These are phyloP conservation scores for Backusella circina DNA, from an alignment of 192 early-diverging fungal species.

Conservation along the genomic window DNA sequence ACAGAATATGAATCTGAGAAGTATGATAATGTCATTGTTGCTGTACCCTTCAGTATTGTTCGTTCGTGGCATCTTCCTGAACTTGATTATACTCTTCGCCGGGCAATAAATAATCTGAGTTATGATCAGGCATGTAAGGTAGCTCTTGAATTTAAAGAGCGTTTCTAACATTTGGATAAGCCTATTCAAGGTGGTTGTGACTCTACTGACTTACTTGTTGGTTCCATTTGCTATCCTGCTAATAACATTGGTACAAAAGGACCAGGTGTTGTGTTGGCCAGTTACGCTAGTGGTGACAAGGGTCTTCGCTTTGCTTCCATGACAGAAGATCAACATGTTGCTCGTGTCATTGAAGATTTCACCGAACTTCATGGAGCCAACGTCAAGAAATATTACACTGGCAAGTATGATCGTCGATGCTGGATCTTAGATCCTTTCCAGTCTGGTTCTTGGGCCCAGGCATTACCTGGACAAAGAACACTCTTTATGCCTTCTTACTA, in stretches of 20 bases:
- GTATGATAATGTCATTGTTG: slow-evolving; percentile 32
- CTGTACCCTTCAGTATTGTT: slow-evolving; percentile 25
- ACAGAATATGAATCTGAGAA: background rate
- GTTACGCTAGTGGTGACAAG: slow-evolving; percentile 20
- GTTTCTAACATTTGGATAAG: slow-evolving; percentile 24
- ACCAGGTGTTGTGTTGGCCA: slow-evolving; percentile 19
- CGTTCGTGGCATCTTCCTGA: slow-evolving; percentile 31
- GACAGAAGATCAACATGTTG: slow-evolving; percentile 18
- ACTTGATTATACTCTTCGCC: background rate
- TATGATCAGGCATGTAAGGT: slow-evolving; percentile 22
- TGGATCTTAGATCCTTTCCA: slow-evolving; percentile 24
- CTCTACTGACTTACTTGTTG: slow-evolving; percentile 19
- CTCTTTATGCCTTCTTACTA: slow-evolving; percentile 4
- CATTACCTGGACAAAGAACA: slow-evolving; percentile 5
- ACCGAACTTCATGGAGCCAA: slow-evolving; percentile 19
- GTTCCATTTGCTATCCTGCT: slow-evolving; percentile 16
- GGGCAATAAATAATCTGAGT: slow-evolving; percentile 16
- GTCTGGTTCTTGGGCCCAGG: slow-evolving; percentile 19
- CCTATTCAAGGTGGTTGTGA: slow-evolving; percentile 26
- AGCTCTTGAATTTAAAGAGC: slow-evolving; percentile 20
- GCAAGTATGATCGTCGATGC: slow-evolving; percentile 17
- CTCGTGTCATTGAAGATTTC: slow-evolving; percentile 17
- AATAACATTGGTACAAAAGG: slow-evolving; percentile 18
- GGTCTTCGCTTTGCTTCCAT: slow-evolving; percentile 15
- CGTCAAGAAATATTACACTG: slow-evolving; percentile 13